Evolutionary conservation across 2,329 filamentous ascomycete species (phyloP), one percentile per base, ranked within the genome.

Genomic region (Colletotrichum noveboracense): DNA sequence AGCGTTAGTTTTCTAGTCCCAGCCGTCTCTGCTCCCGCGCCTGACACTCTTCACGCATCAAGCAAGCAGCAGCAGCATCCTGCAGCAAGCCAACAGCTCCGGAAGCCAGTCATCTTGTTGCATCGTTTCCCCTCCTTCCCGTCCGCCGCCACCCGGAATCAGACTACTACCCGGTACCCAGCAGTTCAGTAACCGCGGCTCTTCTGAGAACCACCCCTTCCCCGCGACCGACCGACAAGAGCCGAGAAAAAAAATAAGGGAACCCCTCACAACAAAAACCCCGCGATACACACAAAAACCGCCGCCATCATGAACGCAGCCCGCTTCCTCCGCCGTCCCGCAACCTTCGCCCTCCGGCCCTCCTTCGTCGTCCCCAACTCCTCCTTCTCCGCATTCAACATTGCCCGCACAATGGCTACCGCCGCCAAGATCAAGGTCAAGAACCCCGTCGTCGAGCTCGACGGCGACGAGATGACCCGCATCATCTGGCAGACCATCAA

Each of bases 401-500:
- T 68, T 60, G 66, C 72, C 78, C 85, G 86, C 84, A 89, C 86
- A 81, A 92, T 93, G 91, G 88, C 90, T 73, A 83, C 83, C 77
- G 86, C 90, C 79, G 70, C 80, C 81, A 99, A 98, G 94, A 98
- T 98, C 91, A 97, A 98, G 92, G 97, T 99, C 90, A 96, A 98
- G 93, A 98, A 98, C 88, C 97, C 97, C 79, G 93, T 99, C 85
- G 97, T 99, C 86, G 97, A 98, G 90, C 92, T 98, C 82, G 96
- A 98, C 85, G 96, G 96, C 83, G 92, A 94, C 82, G 92, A 96
- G 93, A 98, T 98, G 97, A 99, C 97, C 81, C 92, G 97, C 82
- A 96, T 99, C 86, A 99, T 99, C 90, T 99, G 97, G 97, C 90
- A 98, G 89, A 93, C 95, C 86, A 99, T 99, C 92, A 98, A 98